Conservation (phyloP, 495 filamentous ascomycete species). For the Glutinoglossum americanum region DNA sequence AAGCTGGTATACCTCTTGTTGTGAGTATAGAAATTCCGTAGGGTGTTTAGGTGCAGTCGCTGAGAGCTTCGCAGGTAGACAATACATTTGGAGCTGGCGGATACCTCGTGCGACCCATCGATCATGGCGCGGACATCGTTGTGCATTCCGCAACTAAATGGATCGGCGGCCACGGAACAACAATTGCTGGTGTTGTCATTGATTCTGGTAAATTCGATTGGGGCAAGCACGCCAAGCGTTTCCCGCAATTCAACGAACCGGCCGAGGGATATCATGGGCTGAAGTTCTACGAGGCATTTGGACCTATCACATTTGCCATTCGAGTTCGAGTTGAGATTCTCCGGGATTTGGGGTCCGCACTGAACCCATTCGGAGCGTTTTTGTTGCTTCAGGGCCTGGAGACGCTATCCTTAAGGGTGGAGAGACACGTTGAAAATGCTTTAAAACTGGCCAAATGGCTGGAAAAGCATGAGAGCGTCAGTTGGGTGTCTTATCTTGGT, state of each 20-base stretch:
- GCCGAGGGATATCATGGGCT: conserved; percentile 87
- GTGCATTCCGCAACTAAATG: conserved; percentile 95
- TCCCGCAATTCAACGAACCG: conserved; percentile 87
- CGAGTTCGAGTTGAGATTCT: conserved; percentile 70
- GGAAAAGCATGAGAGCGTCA: conserved; percentile 59
- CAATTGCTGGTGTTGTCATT: conserved; percentile 73
- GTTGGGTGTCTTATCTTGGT: conserved; percentile 78
- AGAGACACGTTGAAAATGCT: conserved; percentile 76
- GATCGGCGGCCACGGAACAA: conserved; percentile 96
- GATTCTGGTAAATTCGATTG: conserved; percentile 95
- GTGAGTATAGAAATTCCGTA: conserved; percentile 25
- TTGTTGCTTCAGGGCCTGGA: conserved; percentile 80
- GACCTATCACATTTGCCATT: conserved; percentile 63
- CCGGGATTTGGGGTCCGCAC: conserved; percentile 59
- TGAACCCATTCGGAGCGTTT: conserved; percentile 94
- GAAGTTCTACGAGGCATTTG: conserved; percentile 95
- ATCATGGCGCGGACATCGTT: conserved; percentile 77
- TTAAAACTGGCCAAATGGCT: conserved; percentile 67
- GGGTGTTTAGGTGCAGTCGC: background rate
- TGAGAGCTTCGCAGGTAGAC: conserved; percentile 36
- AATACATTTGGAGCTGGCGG: conserved; percentile 97
- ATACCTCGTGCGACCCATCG: conserved; percentile 73
- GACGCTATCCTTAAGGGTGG: conserved; percentile 68
- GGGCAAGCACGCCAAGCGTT: conserved; percentile 69
- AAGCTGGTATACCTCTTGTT: conserved; percentile 63